Evolutionary conservation across 371 early-diverging fungal genomes (phyloP).

Genomic region (Amoeboaphelidium protococcarum): DNA sequence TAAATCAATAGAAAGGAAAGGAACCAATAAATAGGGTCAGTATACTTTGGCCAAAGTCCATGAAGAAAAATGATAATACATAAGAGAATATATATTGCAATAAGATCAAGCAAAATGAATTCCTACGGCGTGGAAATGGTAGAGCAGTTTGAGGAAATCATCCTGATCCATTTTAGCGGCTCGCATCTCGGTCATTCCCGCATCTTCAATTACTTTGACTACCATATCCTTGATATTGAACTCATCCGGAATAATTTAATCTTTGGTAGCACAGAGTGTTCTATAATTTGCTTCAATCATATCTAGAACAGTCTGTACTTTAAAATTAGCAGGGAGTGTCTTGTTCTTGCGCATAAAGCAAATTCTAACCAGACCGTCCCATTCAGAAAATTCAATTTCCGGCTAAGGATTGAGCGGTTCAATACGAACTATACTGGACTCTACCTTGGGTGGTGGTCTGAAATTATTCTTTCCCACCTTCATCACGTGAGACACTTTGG

Average conservation of each 20-base stretch:
- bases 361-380: conserved; percentile 89
- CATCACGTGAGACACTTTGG: conserved; percentile 91
- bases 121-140: conserved; percentile 1
- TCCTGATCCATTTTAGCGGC: conserved; percentile 74
- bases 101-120: conserved; percentile 3
- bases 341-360: conserved; percentile 93
- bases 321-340: conserved; percentile 55
- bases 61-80: no score
- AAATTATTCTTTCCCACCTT: conserved; percentile 96
- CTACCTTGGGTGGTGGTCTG: conserved; percentile 96
- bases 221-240: conserved; percentile 57
- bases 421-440: conserved; percentile 81
- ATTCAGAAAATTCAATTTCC: conserved; percentile 81
- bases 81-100: no score
- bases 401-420: conserved; percentile 86
- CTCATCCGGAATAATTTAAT: conserved; percentile 6
- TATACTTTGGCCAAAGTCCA: no score
- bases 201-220: conserved; percentile 29
- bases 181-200: conserved; percentile 43
- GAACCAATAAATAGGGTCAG: no score
- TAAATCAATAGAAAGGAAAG: no score
- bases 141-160: conserved; percentile 37
- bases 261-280: conserved; percentile 19
- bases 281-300: conserved; percentile 83
- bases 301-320: conserved; percentile 48